A percentile compares a stretch with the other conserved stretches of the same genome.
Evolutionary conservation across 176 grass and related monocot species (phyloP).

Genomic region (Leersia perrieri): DNA sequence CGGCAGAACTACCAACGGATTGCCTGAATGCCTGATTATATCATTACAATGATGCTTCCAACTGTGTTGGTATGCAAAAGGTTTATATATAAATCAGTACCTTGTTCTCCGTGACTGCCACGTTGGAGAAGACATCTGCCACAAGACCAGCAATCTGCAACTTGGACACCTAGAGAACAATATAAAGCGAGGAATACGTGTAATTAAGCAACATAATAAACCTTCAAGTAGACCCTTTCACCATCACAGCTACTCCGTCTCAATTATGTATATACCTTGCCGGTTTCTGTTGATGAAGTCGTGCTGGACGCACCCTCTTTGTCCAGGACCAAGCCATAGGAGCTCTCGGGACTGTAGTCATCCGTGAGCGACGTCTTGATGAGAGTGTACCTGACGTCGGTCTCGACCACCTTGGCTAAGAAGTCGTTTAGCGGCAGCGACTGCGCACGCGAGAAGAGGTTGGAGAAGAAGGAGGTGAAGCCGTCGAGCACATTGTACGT

Average conservation of each 20-base stretch:
- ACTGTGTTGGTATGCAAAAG: not conserved
- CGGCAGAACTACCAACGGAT: not conserved
- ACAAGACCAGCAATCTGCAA: constrained; percentile 80
- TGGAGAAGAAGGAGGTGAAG: constrained; percentile 71
- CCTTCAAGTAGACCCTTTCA: not conserved
- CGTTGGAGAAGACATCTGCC: constrained; percentile 83
- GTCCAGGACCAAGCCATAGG: constrained; percentile 56
- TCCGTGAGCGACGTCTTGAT: constrained; percentile 72
- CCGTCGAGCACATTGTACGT: constrained; percentile 81
- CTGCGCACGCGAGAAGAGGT: constrained; percentile 61
- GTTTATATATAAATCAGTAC: constrained; percentile 32
- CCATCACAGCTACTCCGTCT: not conserved
- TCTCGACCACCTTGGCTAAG: constrained; percentile 70
- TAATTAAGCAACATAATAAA: not conserved
- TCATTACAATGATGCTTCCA: not conserved
- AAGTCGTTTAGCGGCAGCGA: constrained; percentile 67
- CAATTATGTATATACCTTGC: constrained; percentile 35
- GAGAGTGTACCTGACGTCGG: constrained; percentile 79
- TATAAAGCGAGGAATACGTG: constrained; percentile 1
- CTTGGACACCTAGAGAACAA: constrained; percentile 60
- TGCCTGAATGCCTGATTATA: no score
- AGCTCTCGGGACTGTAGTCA: constrained; percentile 70
- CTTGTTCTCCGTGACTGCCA: constrained; percentile 81
- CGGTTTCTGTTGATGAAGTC: constrained; percentile 32
- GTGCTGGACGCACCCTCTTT: constrained; percentile 44